A percentile compares a stretch with the other conserved stretches of the same genome.
These are phyloP conservation scores for Bassia scoparia DNA, from an alignment of 148 eudicot genomes.

Conservation along the genomic window DNA sequence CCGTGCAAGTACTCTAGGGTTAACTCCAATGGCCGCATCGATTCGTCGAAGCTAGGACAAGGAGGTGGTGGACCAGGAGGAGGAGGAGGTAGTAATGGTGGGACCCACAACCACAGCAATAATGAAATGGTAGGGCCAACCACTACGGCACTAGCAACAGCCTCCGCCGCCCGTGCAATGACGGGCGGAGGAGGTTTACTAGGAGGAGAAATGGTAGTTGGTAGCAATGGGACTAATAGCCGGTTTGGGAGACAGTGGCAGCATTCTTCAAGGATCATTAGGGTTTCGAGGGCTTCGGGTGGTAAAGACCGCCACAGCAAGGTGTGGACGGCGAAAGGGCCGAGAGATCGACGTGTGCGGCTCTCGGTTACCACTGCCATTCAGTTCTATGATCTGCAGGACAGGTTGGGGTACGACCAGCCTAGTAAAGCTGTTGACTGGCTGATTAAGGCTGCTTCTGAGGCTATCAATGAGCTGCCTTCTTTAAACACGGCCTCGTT, in stretches of 20 bases:
- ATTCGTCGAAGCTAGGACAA: constrained; percentile 27
- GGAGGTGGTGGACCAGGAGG: constrained; percentile 24
- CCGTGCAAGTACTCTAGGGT: constrained; percentile 60
- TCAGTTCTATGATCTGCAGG: constrained; percentile 87
- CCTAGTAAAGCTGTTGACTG: constrained; percentile 97
- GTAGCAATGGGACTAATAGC: not conserved
- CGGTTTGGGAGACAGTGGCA: constrained; percentile 54
- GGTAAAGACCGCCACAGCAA: constrained; percentile 96
- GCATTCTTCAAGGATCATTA: constrained; percentile 67
- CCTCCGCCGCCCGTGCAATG: not conserved
- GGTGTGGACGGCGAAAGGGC: constrained; percentile 80
- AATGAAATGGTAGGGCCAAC: constrained; percentile 16
- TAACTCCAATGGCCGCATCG: constrained; percentile 32
- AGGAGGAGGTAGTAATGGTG: constrained; percentile 7
- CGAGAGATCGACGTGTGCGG: constrained; percentile 72
- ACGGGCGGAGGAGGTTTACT: constrained; percentile 11
- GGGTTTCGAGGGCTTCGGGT: constrained; percentile 89
- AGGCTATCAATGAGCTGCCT: constrained; percentile 76
- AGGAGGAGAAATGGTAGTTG: not conserved
- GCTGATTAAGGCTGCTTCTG: constrained; percentile 70
- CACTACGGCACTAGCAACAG: not conserved
- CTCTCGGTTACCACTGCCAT: constrained; percentile 81
- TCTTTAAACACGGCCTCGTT: constrained; percentile 34
- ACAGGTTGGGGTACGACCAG: constrained; percentile 74
- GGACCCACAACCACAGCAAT: constrained; percentile 23